phyloP scores from a whole-genome alignment of 176 grass and related monocot genomes.

The Hordeum vulgare region DNA sequence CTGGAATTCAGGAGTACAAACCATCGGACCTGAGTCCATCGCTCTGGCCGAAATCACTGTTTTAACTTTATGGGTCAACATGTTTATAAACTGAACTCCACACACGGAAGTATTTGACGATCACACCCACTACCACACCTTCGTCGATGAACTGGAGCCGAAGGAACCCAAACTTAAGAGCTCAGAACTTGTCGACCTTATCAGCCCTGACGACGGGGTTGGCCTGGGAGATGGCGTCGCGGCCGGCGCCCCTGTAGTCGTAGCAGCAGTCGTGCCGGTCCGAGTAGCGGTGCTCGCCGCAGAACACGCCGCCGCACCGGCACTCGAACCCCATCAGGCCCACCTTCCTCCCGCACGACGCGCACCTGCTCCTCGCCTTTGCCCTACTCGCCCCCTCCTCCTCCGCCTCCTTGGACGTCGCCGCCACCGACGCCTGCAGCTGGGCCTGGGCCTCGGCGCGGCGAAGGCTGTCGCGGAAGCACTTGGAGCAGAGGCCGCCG shows the following conservation, averaged over 20 bases:
- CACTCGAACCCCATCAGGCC: slow-evolving; percentile 68
- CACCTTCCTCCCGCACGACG: slow-evolving; percentile 37
- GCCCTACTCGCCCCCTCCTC: neutral
- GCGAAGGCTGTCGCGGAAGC: slow-evolving; percentile 45
- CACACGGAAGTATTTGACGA: no score
- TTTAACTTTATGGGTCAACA: no score
- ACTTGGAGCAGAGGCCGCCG: slow-evolving; percentile 53
- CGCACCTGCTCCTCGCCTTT: slow-evolving; percentile 4
- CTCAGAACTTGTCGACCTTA: slow-evolving; percentile 63
- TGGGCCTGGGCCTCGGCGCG: slow-evolving; percentile 21
- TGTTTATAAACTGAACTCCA: no score
- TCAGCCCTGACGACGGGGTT: slow-evolving; percentile 58
- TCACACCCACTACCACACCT: neutral
- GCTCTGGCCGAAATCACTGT: no score
- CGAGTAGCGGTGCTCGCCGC: slow-evolving; percentile 53
- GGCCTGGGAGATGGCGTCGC: slow-evolving; percentile 50
- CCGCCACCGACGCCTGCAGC: neutral
- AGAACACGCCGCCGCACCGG: slow-evolving; percentile 68
- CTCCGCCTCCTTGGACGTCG: neutral
- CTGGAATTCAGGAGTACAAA: neutral
- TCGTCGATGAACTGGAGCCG: neutral
- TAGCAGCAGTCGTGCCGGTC: slow-evolving; percentile 57
- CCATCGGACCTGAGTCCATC: neutral
- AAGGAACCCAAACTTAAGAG: neutral
- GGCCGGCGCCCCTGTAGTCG: slow-evolving; percentile 48